Evolutionary conservation across 2,329 filamentous ascomycete genomes (phyloP).

Genomic region (Neofusicoccum sp.): DNA sequence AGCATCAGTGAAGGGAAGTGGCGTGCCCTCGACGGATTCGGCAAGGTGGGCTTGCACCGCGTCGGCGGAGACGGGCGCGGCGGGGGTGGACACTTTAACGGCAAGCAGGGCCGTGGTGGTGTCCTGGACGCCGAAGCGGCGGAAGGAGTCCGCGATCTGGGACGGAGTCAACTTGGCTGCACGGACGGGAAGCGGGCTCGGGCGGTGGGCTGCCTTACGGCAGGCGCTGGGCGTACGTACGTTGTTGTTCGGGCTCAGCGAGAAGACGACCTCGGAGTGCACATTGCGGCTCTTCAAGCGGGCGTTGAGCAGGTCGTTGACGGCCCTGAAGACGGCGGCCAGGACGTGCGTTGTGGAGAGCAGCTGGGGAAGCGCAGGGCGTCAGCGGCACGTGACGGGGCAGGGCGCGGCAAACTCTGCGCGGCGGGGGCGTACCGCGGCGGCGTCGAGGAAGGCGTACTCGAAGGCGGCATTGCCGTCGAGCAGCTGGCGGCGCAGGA

Average conservation of each 20-base stretch:
- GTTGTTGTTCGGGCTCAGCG: constrained; percentile 80
- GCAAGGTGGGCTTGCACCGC: constrained; percentile 63
- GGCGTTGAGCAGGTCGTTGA: constrained; percentile 64
- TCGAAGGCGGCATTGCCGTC: constrained; percentile 82
- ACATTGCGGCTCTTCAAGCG: constrained; percentile 79
- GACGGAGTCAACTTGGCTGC: background rate
- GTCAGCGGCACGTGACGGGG: constrained; percentile 3
- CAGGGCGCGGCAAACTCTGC: background rate
- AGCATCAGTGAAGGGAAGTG: constrained; percentile 63
- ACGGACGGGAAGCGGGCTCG: background rate
- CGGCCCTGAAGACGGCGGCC: constrained; percentile 75
- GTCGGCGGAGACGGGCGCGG: constrained; percentile 48
- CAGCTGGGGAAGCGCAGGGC: constrained; percentile 51
- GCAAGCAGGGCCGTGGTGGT: constrained; percentile 73
- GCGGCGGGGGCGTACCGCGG: constrained; percentile 66
- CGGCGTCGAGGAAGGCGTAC: constrained; percentile 91
- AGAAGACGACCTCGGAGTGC: constrained; percentile 85
- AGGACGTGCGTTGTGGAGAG: constrained; percentile 73
- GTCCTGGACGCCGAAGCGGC: constrained; percentile 79
- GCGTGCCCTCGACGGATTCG: constrained; percentile 63
- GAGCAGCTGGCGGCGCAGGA: constrained; percentile 82
- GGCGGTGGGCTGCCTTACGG: constrained; percentile 1
- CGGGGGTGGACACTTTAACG: constrained; percentile 68
- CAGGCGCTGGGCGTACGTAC: constrained; percentile 53
- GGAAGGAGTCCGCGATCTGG: constrained; percentile 89